These are phyloP conservation scores for Annona squamosa DNA, from an alignment of 164 flowering plant species.

Conservation along the genomic window DNA sequence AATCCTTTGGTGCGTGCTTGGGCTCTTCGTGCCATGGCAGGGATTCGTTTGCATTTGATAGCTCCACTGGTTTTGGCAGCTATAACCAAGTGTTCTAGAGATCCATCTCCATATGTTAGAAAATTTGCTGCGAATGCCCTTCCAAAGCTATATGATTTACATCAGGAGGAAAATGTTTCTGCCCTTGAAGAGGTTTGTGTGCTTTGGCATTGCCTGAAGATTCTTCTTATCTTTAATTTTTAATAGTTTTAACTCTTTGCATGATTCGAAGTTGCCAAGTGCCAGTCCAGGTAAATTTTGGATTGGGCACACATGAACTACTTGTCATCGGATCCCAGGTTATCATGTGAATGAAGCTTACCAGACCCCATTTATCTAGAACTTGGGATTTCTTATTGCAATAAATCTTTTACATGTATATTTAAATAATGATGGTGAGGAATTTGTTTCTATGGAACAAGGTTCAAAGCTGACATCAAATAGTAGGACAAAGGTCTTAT, in stretches of 20 bases:
- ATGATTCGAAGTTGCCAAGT: neutral
- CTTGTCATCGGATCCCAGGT: neutral
- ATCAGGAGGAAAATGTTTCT: conserved; percentile 58
- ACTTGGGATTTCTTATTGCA: no score
- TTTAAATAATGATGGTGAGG: no score
- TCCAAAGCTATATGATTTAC: conserved; percentile 86
- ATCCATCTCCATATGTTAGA: conserved; percentile 92
- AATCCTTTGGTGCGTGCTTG: conserved; percentile 98
- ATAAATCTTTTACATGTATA: no score
- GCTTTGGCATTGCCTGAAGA: neutral
- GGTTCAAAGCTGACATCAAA: neutral
- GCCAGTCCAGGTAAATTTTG: neutral
- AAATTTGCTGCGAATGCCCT: conserved; percentile 99
- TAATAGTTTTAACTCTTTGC: neutral
- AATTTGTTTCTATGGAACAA: neutral
- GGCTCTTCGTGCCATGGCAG: conserved; percentile 99
- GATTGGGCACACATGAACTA: neutral
- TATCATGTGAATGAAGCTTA: neutral
- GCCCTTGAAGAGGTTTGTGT: conserved; percentile 73
- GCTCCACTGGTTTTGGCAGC: conserved; percentile 87
- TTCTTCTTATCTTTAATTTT: neutral
- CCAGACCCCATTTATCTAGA: no score
- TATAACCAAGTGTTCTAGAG: conserved; percentile 80
- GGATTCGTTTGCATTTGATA: conserved; percentile 84
- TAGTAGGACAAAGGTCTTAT: neutral